Evolutionary conservation across 108 stramenopile species (phyloP), one percentile per base, ranked within the genome.

Genomic region (Licmophora abbreviata): DNA sequence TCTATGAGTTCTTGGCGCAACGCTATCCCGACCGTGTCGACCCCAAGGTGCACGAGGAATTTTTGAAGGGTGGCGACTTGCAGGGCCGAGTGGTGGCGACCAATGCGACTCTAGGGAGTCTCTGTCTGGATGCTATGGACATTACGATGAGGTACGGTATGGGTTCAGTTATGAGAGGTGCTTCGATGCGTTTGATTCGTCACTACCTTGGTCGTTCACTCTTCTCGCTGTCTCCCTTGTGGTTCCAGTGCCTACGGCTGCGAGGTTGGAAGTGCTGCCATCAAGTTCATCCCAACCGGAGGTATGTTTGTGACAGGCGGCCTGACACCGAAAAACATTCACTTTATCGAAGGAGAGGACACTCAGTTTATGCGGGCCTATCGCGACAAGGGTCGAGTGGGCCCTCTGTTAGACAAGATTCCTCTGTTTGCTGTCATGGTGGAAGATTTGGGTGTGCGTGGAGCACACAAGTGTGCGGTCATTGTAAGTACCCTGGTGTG

Each of bases 231-330:
- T 40, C 15, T 18, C 20, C 5, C 3, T 40, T 50, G 2, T 38
- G 46, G 29, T 14, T 22, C 7, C 34, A 73, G 85, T 40, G 76
- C 93, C 20, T 97, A 97, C 59, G 97, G 96, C 18, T 69, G 68
- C 15, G 97, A 96, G 59, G 91, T 85, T 27, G 96, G 97, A 12
- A 73, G 67, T 51, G 74, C 81, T 36, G 87, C 69, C 6, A 69
- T 99, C 57, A 94, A 95, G 53, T 95, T 63, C 49, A 79, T 97
- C 48, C 97, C 97, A 1, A 81, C 77, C 23, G 96, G 96, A 49
- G 97, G 97, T 8, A 57, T 99, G 42, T 99, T 83, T 68, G 69
- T 99, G 17, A 81, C 93, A 1, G 97, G 97, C 4, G 97, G 96
- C 5, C 65, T 99, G 47, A 95, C 97, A 9, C 90, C 89, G n/a